phyloP scores from a whole-genome alignment of 2,329 filamentous ascomycete species.

The Drechslerella dactyloides region DNA sequence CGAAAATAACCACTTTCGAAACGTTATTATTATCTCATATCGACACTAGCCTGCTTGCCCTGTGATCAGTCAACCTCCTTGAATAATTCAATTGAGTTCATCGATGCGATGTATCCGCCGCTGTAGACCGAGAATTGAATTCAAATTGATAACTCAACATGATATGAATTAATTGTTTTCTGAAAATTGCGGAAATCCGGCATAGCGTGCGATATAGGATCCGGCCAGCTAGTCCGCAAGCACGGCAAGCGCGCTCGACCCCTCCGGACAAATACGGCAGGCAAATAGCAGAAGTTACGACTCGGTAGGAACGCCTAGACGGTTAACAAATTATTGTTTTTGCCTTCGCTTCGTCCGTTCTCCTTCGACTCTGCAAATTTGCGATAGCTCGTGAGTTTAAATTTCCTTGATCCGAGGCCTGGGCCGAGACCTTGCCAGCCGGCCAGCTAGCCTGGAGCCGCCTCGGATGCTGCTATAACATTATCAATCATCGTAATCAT shows the following conservation, averaged over 20 bases:
- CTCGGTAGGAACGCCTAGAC: no score
- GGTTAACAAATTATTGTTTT: slow-evolving; percentile 1
- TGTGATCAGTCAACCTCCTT: slow-evolving; percentile 45
- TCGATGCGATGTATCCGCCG: no score
- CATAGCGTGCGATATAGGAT: background rate
- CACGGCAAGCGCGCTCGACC: slow-evolving; percentile 36
- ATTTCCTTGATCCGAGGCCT: no score
- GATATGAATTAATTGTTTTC: background rate
- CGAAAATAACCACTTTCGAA: slow-evolving; percentile 47
- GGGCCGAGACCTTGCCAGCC: no score
- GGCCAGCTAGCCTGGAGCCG: no score
- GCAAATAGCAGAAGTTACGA: slow-evolving; percentile 14
- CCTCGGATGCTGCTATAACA: no score
- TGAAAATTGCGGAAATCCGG: background rate
- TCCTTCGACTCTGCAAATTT: slow-evolving; percentile 20
- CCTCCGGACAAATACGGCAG: slow-evolving; percentile 41
- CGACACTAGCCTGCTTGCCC: slow-evolving; percentile 25
- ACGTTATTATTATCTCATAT: slow-evolving; percentile 36
- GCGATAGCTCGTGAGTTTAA: slow-evolving; percentile 11
- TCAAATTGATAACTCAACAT: background rate
- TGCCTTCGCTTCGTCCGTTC: background rate
- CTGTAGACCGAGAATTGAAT: no score
- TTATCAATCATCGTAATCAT: no score
- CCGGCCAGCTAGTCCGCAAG: slow-evolving; percentile 3
- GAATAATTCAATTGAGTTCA: no score